phyloP scores from a whole-genome alignment of 2,329 filamentous ascomycete species.

The Fusarium sp. region DNA sequence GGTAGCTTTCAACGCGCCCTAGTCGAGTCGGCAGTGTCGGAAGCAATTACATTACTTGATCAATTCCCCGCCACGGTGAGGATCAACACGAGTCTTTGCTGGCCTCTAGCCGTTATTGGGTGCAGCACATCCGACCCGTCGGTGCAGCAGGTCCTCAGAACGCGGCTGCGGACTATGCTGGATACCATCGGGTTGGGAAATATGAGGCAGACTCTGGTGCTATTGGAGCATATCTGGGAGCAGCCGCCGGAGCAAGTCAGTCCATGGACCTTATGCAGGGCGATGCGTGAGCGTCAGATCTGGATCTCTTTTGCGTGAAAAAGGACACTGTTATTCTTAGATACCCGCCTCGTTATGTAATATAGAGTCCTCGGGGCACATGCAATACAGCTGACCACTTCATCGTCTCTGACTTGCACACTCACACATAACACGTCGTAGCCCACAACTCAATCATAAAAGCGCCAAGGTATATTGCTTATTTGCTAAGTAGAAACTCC shows the following conservation, averaged over 20 bases:
- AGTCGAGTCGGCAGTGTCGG: constrained; percentile 48
- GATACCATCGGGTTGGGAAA: constrained; percentile 59
- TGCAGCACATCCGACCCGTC: constrained; percentile 52
- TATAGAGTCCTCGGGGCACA: constrained; percentile 23
- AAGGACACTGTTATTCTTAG: constrained; percentile 9
- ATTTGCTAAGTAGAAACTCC: constrained; percentile 40
- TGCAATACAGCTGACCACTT: background rate
- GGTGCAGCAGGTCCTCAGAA: constrained; percentile 53
- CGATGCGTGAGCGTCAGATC: constrained; percentile 61
- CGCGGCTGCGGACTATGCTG: constrained; percentile 52
- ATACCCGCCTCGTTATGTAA: constrained; percentile 25
- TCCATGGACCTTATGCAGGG: constrained; percentile 59
- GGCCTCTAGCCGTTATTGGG: constrained; percentile 55
- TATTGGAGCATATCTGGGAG: constrained; percentile 59
- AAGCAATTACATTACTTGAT: constrained; percentile 49
- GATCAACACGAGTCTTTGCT: constrained; percentile 57
- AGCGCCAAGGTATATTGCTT: fast-evolving
- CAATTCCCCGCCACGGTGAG: constrained; percentile 51
- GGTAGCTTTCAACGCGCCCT: constrained; percentile 43
- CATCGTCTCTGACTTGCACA: background rate
- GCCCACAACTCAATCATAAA: background rate
- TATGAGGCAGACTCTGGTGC: constrained; percentile 57
- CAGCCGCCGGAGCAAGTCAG: constrained; percentile 48
- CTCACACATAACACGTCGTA: background rate
- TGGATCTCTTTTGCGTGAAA: constrained; percentile 62